These are phyloP conservation scores for Daedaleopsis nitida DNA, from an alignment of 768 basidiomycete genomes.

Conservation along the genomic window DNA sequence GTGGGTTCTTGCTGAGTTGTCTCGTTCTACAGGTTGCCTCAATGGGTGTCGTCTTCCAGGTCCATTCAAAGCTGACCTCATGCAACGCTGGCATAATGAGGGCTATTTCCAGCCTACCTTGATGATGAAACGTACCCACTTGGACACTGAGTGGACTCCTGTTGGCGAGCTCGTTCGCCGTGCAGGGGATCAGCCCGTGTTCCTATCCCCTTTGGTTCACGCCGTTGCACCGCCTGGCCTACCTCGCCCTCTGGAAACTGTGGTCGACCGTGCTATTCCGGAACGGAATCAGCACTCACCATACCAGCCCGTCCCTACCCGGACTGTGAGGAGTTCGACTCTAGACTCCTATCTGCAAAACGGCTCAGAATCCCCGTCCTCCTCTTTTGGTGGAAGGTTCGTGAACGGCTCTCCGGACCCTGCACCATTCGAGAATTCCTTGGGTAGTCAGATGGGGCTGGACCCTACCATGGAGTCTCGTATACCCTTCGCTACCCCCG, in stretches of 20 bases:
- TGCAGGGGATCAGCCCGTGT: slow-evolving; percentile 59
- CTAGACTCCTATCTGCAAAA: slow-evolving; percentile 60
- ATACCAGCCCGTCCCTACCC: slow-evolving; percentile 68
- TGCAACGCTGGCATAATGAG: slow-evolving; percentile 95
- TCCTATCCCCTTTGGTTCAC: slow-evolving; percentile 53
- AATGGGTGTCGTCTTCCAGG: slow-evolving; percentile 46
- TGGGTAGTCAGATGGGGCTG: slow-evolving; percentile 40
- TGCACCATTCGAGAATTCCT: slow-evolving; percentile 15
- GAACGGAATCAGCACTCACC: slow-evolving; percentile 48
- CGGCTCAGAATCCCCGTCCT: slow-evolving; percentile 71
- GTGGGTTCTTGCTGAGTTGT: slow-evolving; percentile 40
- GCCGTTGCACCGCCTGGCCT: slow-evolving; percentile 55
- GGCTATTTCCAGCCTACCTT: slow-evolving; percentile 86
- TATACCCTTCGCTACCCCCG: slow-evolving; percentile 18
- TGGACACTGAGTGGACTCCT: slow-evolving; percentile 69
- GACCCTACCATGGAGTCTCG: slow-evolving; percentile 47
- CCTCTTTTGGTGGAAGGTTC: slow-evolving; percentile 69
- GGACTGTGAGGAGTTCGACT: slow-evolving; percentile 60
- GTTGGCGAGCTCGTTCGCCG: slow-evolving; percentile 60
- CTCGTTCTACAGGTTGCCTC: slow-evolving; percentile 1
- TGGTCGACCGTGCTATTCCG: slow-evolving; percentile 44
- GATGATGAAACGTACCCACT: slow-evolving; percentile 77
- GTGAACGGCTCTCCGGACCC: slow-evolving; percentile 72
- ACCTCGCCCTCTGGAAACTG: slow-evolving; percentile 49
- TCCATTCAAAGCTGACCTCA: slow-evolving; percentile 83